Conservation (phyloP, 768 basidiomycete genomes). For the Sutorius australiensis region DNA sequence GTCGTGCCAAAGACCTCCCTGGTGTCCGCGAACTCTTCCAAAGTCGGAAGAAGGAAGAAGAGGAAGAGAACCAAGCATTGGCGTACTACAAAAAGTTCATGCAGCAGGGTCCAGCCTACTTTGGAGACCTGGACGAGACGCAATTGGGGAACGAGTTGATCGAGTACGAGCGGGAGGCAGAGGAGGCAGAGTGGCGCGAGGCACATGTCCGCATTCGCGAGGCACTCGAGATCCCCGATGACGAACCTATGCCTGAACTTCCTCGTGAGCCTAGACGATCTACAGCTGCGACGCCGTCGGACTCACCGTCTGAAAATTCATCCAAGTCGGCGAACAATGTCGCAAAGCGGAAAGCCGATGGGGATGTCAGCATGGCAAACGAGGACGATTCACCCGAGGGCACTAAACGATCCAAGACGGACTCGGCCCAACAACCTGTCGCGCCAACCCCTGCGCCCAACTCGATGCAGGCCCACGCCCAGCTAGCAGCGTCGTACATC, state of each 20-base stretch:
- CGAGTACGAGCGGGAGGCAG: slow-evolving; percentile 65
- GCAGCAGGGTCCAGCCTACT: slow-evolving; percentile 84
- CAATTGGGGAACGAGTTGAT: slow-evolving; percentile 54
- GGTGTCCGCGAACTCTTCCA: slow-evolving; percentile 95
- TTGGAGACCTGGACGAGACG: slow-evolving; percentile 84
- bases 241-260: slow-evolving; percentile 50
- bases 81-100: slow-evolving; percentile 84
- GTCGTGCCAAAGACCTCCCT: slow-evolving; percentile 92
- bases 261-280: slow-evolving; percentile 31
- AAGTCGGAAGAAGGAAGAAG: slow-evolving; percentile 79
- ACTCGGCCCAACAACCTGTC: slow-evolving; percentile 6
- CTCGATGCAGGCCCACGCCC: slow-evolving; percentile 37
- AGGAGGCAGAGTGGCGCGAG: slow-evolving; percentile 72
- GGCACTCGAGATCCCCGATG: slow-evolving; percentile 47
- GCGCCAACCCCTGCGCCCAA: not conserved
- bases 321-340: slow-evolving; percentile 18
- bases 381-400: slow-evolving; percentile 26
- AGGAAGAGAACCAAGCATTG: slow-evolving; percentile 78
- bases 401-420: slow-evolving; percentile 31
- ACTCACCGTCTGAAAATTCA: slow-evolving; percentile 20
- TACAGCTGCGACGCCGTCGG: slow-evolving; percentile 7
- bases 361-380: slow-evolving; percentile 34
- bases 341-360: slow-evolving; percentile 57
- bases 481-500: slow-evolving; percentile 64
- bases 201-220: slow-evolving; percentile 53